Evolutionary conservation across 1,284 basidiomycete genomes (phyloP).

Genomic region (Pholiota adiposa): DNA sequence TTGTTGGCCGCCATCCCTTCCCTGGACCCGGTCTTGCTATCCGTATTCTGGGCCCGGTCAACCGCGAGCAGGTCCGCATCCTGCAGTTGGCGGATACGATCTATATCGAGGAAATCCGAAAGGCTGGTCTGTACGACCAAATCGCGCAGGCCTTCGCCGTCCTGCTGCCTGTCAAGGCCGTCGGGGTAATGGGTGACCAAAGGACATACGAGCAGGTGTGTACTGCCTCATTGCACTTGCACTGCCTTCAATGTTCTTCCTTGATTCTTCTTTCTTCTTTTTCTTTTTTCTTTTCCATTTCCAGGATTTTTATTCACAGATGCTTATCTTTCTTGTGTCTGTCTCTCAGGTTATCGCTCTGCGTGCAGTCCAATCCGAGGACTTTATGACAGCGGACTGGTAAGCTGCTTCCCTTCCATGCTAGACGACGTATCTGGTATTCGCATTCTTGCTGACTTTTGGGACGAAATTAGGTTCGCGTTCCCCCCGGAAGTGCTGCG

Average conservation of each 20-base stretch:
- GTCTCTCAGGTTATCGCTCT: conserved; percentile 77
- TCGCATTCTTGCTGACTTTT: conserved; percentile 3
- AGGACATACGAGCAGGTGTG: conserved; percentile 95
- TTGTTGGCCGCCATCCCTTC: conserved; percentile 99
- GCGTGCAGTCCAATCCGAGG: conserved; percentile 91
- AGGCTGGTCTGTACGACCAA: conserved; percentile 90
- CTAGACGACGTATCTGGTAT: conserved; percentile 2
- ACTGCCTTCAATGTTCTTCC: neutral
- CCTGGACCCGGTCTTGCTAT: conserved; percentile 99
- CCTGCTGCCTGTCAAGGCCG: conserved; percentile 94
- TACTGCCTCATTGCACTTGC: conserved; percentile 12
- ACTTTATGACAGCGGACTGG: conserved; percentile 99
- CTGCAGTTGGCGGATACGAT: conserved; percentile 96
- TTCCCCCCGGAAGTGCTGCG: conserved; percentile 94
- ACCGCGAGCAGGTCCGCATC: conserved; percentile 89
- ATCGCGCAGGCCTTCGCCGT: conserved; percentile 99
- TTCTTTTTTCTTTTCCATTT: neutral
- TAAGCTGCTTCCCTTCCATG: conserved; percentile 34
- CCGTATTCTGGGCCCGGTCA: conserved; percentile 95
- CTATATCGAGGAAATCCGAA: conserved; percentile 97
- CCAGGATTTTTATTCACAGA: neutral
- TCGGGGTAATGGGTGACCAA: conserved; percentile 97
- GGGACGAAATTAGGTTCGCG: conserved; percentile 68
- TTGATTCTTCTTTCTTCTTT: neutral
- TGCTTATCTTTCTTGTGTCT: neutral